These are phyloP conservation scores for Phytophthora podocarpi DNA, from an alignment of 352 stramenopile genomes.

Conservation along the genomic window DNA sequence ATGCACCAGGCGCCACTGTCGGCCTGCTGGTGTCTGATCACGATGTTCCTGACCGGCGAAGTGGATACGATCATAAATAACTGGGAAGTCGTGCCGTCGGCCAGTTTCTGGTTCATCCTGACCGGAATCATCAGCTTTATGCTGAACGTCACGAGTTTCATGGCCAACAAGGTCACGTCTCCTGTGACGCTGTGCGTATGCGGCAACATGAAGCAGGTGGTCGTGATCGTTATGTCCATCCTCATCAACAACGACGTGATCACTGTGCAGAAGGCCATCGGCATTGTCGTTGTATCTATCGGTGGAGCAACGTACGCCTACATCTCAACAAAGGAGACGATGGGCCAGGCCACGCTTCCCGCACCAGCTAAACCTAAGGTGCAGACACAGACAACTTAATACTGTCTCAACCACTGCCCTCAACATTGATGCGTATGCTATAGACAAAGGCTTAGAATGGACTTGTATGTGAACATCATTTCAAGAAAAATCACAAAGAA, in stretches of 20 bases:
- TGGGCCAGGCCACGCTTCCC: slow-evolving; percentile 48
- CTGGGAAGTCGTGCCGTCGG: slow-evolving; percentile 64
- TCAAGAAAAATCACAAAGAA: slow-evolving; percentile 11
- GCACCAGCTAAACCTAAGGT: slow-evolving; percentile 37
- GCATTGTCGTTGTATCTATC: slow-evolving; percentile 72
- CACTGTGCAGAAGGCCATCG: slow-evolving; percentile 68
- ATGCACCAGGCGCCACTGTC: slow-evolving; percentile 93
- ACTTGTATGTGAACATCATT: slow-evolving; percentile 23
- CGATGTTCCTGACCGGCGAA: slow-evolving; percentile 83
- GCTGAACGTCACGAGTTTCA: slow-evolving; percentile 94
- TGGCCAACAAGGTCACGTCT: slow-evolving; percentile 95
- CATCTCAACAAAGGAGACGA: slow-evolving; percentile 79
- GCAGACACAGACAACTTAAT: slow-evolving; percentile 29
- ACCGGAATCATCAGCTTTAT: slow-evolving; percentile 92
- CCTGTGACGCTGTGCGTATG: slow-evolving; percentile 94
- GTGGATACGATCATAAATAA: slow-evolving; percentile 62
- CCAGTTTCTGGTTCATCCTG: slow-evolving; percentile 80
- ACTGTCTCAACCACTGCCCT: background rate
- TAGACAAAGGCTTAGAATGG: slow-evolving; percentile 29
- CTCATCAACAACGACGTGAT: slow-evolving; percentile 78
- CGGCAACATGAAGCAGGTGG: slow-evolving; percentile 95
- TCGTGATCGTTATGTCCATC: slow-evolving; percentile 84
- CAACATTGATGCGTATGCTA: slow-evolving; percentile 32
- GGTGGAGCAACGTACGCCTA: slow-evolving; percentile 76
- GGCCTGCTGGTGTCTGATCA: slow-evolving; percentile 87